These are phyloP conservation scores for Aspergillus tubingensis DNA, from an alignment of 2,329 filamentous ascomycete species.

Conservation along the genomic window DNA sequence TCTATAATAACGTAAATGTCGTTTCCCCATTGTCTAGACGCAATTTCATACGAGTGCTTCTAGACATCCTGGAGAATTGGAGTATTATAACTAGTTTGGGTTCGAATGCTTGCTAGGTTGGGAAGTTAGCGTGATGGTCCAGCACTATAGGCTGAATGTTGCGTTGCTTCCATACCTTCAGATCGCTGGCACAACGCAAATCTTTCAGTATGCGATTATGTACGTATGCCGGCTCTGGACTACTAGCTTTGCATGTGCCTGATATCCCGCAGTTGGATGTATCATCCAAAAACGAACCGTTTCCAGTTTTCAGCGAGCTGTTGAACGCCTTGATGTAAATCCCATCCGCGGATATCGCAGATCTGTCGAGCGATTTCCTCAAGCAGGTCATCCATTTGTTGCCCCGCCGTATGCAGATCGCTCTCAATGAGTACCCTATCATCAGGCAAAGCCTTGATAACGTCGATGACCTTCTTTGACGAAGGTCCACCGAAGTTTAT, in stretches of 20 bases:
- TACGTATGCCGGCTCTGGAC: background rate
- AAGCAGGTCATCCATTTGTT: constrained; percentile 74
- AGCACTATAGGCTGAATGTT: background rate
- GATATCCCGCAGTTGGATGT: background rate
- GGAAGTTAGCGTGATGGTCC: background rate
- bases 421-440: constrained; percentile 83
- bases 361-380: constrained; percentile 75
- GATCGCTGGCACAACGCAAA: background rate
- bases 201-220: background rate
- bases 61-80: background rate
- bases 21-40: background rate
- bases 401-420: constrained; percentile 81
- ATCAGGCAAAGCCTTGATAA: constrained; percentile 72
- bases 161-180: background rate
- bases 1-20: background rate
- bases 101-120: background rate
- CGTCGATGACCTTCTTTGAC: constrained; percentile 62
- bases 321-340: constrained; percentile 67
- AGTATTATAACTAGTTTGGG: rapidly evolving
- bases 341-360: constrained; percentile 78
- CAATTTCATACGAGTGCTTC: background rate
- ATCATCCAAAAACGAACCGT: constrained; percentile 69
- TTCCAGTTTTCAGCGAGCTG: constrained; percentile 74
- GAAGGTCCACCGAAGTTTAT: constrained; percentile 70
- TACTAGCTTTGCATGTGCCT: background rate